Base-by-base conservation (phyloP, 345 rosid species). In the Acer campestre region DNA sequence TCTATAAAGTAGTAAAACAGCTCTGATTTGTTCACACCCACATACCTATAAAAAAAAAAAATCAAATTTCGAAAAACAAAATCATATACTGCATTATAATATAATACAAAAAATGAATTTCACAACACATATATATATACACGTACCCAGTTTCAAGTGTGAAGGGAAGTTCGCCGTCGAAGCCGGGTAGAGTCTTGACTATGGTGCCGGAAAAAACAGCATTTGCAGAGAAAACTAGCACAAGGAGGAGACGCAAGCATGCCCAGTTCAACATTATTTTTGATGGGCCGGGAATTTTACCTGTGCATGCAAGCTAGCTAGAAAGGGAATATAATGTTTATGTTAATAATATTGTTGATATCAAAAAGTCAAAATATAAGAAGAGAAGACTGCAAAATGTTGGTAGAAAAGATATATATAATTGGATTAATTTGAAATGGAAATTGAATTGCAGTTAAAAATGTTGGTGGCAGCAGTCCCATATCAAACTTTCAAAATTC, bases 141-240 rank as follows among this genome's bases (percentile, higher is more conserved):
- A 49, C 74, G 29, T 67, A 82, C 88, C 88, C 86, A 18, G 88
- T 85, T 69, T 85, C 86, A 10, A 85, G 83, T 1, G 5, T 76
- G 66, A 85, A 85, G 18, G 86, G 88, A 4, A 85, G 88, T 8
- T 77, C 70, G 10, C 88, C 88, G 1, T 68, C 74, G 40, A 44
- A 80, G 18, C 88, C 86, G 0, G 88, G 88, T 6, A 85, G 67
- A 31, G 56, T 58, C 80, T 70, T 74, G 72, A 85, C 84, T 67
- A 82, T 81, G 6, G 23, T 61, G 44, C 20, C 80, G 23, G 70
- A 72, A 20, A 48, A 42, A 10, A 61, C 73, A n/a, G 23, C 73
- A 29, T 7, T 42, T 42, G 73, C 64, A 3, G 75, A 55, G 40
- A 73, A 61, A 46, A 68, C 71, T 9, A 81, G 66, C 0, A 48